These are phyloP conservation scores for Pythium utonaiense DNA, from an alignment of 352 stramenopile genomes.

Conservation along the genomic window DNA sequence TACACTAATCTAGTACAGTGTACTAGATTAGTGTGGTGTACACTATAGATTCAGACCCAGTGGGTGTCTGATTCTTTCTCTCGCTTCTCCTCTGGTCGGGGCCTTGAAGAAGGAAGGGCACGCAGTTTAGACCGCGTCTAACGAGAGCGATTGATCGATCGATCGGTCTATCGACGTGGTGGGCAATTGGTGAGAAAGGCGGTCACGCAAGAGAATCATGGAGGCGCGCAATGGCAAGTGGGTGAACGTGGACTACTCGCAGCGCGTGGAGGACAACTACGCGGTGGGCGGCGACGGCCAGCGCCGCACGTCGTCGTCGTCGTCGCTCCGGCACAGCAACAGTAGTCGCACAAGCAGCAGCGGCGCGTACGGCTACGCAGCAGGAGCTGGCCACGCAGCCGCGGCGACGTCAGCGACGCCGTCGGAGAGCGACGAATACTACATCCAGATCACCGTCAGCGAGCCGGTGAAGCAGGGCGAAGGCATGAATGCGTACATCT, in stretches of 20 bases:
- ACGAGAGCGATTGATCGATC: neutral
- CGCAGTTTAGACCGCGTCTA: neutral
- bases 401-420: neutral
- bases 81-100: neutral
- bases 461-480: slow-evolving; percentile 96
- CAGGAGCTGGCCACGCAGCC: neutral
- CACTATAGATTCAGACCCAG: neutral
- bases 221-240: slow-evolving; percentile 76
- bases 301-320: slow-evolving; percentile 12
- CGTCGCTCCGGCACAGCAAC: slow-evolving; percentile 11
- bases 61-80: slow-evolving; percentile 3
- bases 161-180: neutral
- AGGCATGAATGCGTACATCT: slow-evolving; percentile 97
- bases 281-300: slow-evolving; percentile 18
- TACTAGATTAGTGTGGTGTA: neutral
- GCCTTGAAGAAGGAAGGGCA: slow-evolving; percentile 3
- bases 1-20: neutral
- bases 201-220: slow-evolving; percentile 11
- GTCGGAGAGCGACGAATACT: slow-evolving; percentile 21
- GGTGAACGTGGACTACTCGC: slow-evolving; percentile 87
- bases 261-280: slow-evolving; percentile 45
- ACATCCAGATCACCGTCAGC: slow-evolving; percentile 86
- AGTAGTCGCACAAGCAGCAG: slow-evolving; percentile 3
- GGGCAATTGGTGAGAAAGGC: neutral
- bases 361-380: neutral